These are phyloP conservation scores for Pinus taeda DNA, from an alignment of 75 land plant genomes.

Conservation along the genomic window DNA sequence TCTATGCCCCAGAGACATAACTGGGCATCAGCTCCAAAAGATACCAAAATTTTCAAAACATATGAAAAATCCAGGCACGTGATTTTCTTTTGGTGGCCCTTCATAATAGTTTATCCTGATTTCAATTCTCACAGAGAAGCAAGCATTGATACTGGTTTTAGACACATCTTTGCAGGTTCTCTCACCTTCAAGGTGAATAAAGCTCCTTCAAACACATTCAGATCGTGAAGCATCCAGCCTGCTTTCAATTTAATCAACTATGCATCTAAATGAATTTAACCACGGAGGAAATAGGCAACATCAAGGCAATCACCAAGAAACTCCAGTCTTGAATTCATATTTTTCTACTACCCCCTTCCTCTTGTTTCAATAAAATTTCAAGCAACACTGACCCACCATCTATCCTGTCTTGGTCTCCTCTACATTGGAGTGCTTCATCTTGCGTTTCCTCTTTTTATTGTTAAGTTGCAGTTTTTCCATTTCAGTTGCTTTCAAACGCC, in stretches of 20 bases:
- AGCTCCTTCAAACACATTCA: neutral
- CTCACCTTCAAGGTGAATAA: neutral
- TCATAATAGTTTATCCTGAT: neutral
- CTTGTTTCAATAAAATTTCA: neutral
- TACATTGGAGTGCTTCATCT: slow-evolving; percentile 3
- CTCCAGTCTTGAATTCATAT: neutral
- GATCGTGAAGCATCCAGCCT: neutral
- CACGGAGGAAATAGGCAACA: neutral
- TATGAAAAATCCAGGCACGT: too few species aligned
- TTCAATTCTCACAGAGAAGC: neutral
- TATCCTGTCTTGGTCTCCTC: neutral
- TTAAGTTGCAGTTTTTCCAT: slow-evolving; percentile 4
- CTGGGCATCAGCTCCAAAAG: too few species aligned
- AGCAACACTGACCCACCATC: neutral
- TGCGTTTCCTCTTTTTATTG: slow-evolving; percentile 5
- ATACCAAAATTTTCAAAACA: too few species aligned
- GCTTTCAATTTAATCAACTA: neutral
- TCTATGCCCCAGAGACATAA: too few species aligned
- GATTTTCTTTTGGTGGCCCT: too few species aligned
- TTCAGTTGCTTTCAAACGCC: too few species aligned
- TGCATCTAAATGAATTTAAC: slow-evolving; percentile 1
- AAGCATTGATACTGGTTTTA: neutral
- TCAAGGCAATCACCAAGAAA: neutral
- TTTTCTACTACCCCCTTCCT: neutral
- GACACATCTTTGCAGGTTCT: neutral